Conservation (phyloP, 805 yeast genomes). For the Torulaspora maleeae region DNA sequence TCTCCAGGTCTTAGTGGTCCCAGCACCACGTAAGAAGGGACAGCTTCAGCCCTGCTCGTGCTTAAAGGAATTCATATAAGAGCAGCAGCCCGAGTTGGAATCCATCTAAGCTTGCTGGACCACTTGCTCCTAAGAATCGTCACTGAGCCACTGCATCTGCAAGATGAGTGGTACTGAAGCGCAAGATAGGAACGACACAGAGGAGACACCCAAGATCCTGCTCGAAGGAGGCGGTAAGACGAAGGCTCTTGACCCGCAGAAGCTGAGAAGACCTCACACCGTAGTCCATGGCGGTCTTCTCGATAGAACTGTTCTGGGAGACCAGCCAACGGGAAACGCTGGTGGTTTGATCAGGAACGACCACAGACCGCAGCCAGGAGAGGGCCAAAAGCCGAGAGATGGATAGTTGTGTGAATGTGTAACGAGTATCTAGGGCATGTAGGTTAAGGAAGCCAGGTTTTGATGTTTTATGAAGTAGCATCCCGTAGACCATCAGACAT, state of each 20-base stretch:
- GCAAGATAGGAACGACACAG: neutral
- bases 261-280: conserved; percentile 27
- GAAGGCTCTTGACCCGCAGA: conserved; percentile 21
- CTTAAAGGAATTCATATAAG: neutral
- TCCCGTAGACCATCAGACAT: too few relatives aligned
- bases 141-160: too few relatives aligned
- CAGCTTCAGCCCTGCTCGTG: neutral
- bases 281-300: conserved; percentile 9
- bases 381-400: neutral
- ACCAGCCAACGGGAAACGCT: conserved; percentile 10
- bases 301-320: neutral
- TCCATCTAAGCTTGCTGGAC: too few relatives aligned
- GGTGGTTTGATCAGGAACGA: conserved; percentile 25
- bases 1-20: neutral
- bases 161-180: neutral
- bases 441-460: neutral
- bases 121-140: too few relatives aligned
- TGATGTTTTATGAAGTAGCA: neutral
- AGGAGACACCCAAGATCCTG: conserved; percentile 11
- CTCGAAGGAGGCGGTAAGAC: conserved; percentile 23
- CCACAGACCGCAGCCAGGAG: conserved; percentile 6
- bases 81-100: neutral
- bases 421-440: neutral
- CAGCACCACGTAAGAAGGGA: neutral
- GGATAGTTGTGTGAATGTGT: neutral